phyloP scores from a whole-genome alignment of 2,329 filamentous ascomycete genomes.

The Penicillium brevicompactum region DNA sequence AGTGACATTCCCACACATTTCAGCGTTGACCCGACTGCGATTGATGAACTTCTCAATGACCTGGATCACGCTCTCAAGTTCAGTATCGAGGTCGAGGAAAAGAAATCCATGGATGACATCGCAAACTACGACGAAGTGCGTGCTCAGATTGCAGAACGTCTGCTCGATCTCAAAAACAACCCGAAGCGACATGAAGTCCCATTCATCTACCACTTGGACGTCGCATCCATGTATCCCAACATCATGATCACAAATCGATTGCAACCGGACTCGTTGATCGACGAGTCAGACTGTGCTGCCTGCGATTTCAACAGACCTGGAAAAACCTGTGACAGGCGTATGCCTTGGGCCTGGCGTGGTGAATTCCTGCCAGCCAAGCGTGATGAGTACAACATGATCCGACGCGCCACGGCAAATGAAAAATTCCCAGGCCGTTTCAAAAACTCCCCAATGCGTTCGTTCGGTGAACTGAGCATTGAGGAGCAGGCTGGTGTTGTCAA shows the following conservation, averaged over 20 bases:
- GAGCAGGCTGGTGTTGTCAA: conserved; percentile 80
- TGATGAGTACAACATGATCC: conserved; percentile 99
- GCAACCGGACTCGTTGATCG: conserved; percentile 98
- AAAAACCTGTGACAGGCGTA: conserved; percentile 90
- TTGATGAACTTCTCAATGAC: conserved; percentile 85
- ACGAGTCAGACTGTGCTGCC: conserved; percentile 92
- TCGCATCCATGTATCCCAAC: conserved; percentile 99
- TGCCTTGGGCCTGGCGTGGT: conserved; percentile 98
- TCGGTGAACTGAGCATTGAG: conserved; percentile 77
- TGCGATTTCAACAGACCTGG: conserved; percentile 98
- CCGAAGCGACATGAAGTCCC: conserved; percentile 84
- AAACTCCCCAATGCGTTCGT: conserved; percentile 70
- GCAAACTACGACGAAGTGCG: conserved; percentile 84
- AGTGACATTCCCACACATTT: conserved; percentile 96
- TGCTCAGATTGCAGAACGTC: conserved; percentile 71
- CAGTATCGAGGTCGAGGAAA: conserved; percentile 80
- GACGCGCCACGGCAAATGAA: conserved; percentile 87
- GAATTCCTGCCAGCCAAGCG: conserved; percentile 94
- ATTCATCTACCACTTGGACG: conserved; percentile 96
- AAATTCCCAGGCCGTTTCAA: conserved; percentile 80
- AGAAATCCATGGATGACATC: conserved; percentile 77
- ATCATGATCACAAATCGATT: conserved; percentile 99
- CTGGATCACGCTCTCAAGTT: conserved; percentile 88
- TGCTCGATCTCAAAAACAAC: conserved; percentile 74
- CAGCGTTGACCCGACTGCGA: conserved; percentile 79